Conservation (phyloP, 202 grass and related monocot species). For the Carex sylvatica region DNA sequence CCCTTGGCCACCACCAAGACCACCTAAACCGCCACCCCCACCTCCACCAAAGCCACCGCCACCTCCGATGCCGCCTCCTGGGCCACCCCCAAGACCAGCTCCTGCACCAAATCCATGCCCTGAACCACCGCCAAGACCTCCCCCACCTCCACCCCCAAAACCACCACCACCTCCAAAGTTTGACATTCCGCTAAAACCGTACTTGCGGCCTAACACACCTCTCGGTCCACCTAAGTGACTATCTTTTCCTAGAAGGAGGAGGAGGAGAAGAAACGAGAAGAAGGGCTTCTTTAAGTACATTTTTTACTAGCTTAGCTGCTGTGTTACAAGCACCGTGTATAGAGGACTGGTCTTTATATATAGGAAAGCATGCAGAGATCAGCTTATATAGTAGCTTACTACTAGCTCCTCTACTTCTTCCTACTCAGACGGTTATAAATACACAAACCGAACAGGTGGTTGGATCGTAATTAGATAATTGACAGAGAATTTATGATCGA, state of each 20-base stretch:
- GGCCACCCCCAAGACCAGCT: constrained; percentile 8
- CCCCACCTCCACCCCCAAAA: constrained; percentile 4
- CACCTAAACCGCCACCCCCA: constrained; percentile 10
- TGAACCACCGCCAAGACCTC: constrained; percentile 15
- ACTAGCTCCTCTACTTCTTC: not conserved
- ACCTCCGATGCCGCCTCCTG: constrained; percentile 7
- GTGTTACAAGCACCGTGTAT: not conserved
- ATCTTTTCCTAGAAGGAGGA: not conserved
- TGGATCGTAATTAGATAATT: not conserved
- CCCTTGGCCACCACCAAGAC: constrained; percentile 6
- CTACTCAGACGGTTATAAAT: constrained; percentile 21
- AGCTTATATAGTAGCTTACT: not conserved
- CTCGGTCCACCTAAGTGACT: not conserved
- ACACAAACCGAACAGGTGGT: not conserved
- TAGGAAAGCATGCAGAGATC: not conserved
- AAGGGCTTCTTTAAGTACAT: not conserved
- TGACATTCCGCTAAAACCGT: not conserved
- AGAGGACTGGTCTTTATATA: not conserved
- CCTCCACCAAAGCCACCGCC: constrained; percentile 17
- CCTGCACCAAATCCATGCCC: constrained; percentile 5
- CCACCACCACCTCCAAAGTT: constrained; percentile 3
- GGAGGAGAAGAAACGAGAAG: not conserved
- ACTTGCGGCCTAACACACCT: not conserved
- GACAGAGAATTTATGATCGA: constrained; percentile 4
- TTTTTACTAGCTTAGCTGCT: not conserved